Evolutionary conservation across 2,329 filamentous ascomycete genomes (phyloP), one percentile per base, ranked within the genome.

Genomic region (Keithomyces neogunnii): DNA sequence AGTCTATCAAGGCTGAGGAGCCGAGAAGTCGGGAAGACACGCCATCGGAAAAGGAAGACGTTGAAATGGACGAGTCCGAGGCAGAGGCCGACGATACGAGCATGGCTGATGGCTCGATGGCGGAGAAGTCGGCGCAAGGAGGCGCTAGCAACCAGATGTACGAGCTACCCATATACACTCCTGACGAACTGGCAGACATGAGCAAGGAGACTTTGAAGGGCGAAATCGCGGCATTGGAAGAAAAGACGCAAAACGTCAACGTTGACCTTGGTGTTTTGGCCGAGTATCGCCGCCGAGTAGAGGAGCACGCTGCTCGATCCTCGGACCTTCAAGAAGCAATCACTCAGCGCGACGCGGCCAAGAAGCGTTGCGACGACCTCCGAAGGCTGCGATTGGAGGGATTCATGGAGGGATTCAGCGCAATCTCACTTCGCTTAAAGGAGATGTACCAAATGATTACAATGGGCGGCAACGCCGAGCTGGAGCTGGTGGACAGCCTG

Each of bases 361-460:
- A 97, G 78, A 88, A 89, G 65, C 86, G 90, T 7, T 90, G 91
- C 60, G 92, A 97, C 62, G 90, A 96, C 58, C 82, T 99, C 49
- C 88, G 93, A 10, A 87, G 89, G 11, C 76, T 96, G 47, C 88
- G 93, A 32, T 77, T 97, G 6, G 92, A 96, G 61, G 92, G 93
- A 36, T 99, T 99, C 78, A 97, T 97, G 91, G 89, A 95, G 65
- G 93, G 95, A 39, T 97, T 99, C 73, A 86, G 86, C 62, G 86
- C 83, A 56, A 99, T 99, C 68, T 97, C 92, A 1, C 77, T 96
- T 29, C 87, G 92, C 1, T 77, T 99, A 45, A 99, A 99, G 74
- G 93, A 99, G 65, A 99, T 99, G 93, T 99, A 99, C 72, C 93
- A 99, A 67, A 96, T 99, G 91, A 99, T 99, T 67, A 99, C 93